Conservation (phyloP, 2,329 filamentous ascomycete species). For the Mariannaea elegans region DNA sequence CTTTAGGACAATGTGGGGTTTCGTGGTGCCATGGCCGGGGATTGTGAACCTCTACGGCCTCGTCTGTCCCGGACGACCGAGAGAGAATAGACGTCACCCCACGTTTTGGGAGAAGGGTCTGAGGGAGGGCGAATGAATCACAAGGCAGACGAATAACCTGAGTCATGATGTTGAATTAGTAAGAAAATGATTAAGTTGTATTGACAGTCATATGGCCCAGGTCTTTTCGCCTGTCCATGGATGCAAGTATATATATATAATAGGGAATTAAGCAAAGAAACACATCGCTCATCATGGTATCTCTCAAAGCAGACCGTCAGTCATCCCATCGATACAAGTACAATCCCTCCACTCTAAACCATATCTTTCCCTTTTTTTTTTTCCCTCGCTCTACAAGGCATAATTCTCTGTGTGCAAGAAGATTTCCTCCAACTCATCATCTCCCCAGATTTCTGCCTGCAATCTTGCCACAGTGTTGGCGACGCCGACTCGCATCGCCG, state of each 20-base stretch:
- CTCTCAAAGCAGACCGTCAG: slow-evolving; percentile 25
- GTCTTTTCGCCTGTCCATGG: slow-evolving; percentile 25
- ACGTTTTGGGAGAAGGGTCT: background rate
- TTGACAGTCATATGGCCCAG: slow-evolving; percentile 29
- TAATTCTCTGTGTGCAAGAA: slow-evolving; percentile 97
- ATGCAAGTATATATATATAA: slow-evolving; percentile 14
- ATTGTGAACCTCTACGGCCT: slow-evolving; percentile 21
- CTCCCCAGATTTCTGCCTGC: slow-evolving; percentile 84
- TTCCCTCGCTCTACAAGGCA: slow-evolving; percentile 65
- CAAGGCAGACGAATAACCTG: background rate
- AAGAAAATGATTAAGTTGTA: slow-evolving; percentile 21
- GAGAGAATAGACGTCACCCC: background rate
- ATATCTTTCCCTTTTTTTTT: background rate
- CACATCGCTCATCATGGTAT: slow-evolving; percentile 42
- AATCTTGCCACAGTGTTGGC: slow-evolving; percentile 84
- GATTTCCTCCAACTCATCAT: slow-evolving; percentile 84
- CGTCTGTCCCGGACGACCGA: slow-evolving; percentile 3
- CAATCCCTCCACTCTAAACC: slow-evolving; percentile 16
- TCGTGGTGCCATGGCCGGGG: slow-evolving; percentile 2
- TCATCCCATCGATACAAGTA: slow-evolving; percentile 33
- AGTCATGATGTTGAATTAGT: background rate
- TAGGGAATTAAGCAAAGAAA: slow-evolving; percentile 30
- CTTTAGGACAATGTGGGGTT: slow-evolving; percentile 7
- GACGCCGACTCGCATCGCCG: slow-evolving; percentile 86
- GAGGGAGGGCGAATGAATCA: background rate